Percentiles rank a stretch among this genome's conserved stretches.
Evolutionary conservation across 2,329 filamentous ascomycete genomes (phyloP).

Genomic region (Colletotrichum tamarilloi): DNA sequence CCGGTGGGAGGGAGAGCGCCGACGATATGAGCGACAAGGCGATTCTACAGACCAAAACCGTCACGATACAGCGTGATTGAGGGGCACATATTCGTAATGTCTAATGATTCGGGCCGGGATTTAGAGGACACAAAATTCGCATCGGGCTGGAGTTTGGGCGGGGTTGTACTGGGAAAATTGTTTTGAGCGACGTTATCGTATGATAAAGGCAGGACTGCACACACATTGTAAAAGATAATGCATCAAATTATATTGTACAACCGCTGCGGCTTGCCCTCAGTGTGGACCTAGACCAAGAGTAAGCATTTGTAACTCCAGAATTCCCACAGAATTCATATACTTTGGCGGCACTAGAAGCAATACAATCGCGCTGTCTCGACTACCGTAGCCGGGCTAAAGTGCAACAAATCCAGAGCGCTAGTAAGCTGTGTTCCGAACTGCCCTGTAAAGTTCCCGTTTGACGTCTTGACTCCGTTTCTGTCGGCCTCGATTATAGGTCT

Average conservation of each 20-base stretch:
- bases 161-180: background rate
- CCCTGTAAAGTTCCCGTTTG: background rate
- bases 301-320: too few species aligned
- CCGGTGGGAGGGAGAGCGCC: slow-evolving; percentile 12
- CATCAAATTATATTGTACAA: background rate
- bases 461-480: background rate
- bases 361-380: too few species aligned
- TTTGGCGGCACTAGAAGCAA: too few species aligned
- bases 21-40: slow-evolving; percentile 42
- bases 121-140: background rate
- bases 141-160: background rate
- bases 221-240: background rate
- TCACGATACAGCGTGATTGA: slow-evolving; percentile 35
- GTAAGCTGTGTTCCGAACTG: too few species aligned
- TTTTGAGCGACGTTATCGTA: background rate
- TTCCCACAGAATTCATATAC: too few species aligned
- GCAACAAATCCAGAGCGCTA: background rate
- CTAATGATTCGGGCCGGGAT: background rate
- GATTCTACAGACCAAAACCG: slow-evolving; percentile 41
- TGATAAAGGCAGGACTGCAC: background rate
- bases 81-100: background rate
- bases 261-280: background rate
- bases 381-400: background rate
- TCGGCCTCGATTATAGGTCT: background rate
- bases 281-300: background rate